Evolutionary conservation across 306 rosid genomes (phyloP).

Genomic region (Gleditsia sinensis): DNA sequence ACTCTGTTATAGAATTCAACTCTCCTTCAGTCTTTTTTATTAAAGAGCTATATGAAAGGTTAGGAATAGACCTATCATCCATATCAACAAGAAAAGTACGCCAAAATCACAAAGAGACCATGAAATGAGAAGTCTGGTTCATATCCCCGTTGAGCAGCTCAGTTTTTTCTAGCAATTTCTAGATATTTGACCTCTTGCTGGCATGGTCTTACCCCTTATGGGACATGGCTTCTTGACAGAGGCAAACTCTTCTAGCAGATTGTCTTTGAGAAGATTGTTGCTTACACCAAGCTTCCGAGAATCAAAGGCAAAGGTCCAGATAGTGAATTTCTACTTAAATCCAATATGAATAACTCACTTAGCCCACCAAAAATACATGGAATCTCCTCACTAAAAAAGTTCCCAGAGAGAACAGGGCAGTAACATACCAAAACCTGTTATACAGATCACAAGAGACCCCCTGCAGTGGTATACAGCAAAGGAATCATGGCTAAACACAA

Average conservation of each 20-base stretch:
- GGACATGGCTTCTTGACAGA: constrained; percentile 47
- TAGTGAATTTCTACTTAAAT: constrained; percentile 71
- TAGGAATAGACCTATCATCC: no score
- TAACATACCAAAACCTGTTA: constrained; percentile 86
- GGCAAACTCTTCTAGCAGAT: constrained; percentile 46
- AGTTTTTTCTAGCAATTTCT: constrained; percentile 39
- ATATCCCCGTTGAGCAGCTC: constrained; percentile 27
- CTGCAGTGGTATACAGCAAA: constrained; percentile 48
- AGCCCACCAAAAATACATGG: constrained; percentile 57
- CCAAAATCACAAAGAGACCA: no score
- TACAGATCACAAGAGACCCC: constrained; percentile 92
- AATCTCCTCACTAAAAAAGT: constrained; percentile 58
- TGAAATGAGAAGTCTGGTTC: no score
- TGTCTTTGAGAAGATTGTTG: constrained; percentile 65
- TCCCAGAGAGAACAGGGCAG: constrained; percentile 67
- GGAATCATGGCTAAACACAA: neutral
- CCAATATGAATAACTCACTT: constrained; percentile 64
- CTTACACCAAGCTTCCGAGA: constrained; percentile 76
- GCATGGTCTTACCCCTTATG: constrained; percentile 84
- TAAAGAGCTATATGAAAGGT: no score
- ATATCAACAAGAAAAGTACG: no score
- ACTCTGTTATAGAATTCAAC: no score
- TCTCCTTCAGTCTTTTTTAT: no score
- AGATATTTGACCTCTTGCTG: constrained; percentile 46
- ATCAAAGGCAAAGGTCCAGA: constrained; percentile 65